Evolutionary conservation across 164 flowering plant genomes (phyloP).

Genomic region (Kalanchoe fedtschenkoi): DNA sequence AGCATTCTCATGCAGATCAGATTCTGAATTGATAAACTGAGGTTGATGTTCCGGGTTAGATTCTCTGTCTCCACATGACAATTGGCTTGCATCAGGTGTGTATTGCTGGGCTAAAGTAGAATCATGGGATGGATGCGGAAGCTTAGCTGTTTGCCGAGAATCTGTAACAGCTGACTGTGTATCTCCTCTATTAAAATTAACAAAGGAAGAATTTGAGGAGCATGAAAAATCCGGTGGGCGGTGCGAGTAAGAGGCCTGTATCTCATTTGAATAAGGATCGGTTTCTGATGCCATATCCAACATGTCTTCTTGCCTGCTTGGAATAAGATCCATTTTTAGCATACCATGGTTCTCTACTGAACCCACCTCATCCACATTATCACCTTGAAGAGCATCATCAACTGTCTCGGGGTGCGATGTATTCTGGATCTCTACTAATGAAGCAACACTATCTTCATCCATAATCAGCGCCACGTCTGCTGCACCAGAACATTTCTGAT

Average conservation of each 20-base stretch:
- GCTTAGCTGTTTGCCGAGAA: slow-evolving; percentile 32
- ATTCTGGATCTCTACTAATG: slow-evolving; percentile 13
- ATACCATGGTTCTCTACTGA: slow-evolving; percentile 6
- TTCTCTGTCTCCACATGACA: slow-evolving; percentile 31
- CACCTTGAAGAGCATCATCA: slow-evolving; percentile 14
- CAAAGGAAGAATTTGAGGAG: slow-evolving; percentile 17
- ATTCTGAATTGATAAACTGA: slow-evolving; percentile 36
- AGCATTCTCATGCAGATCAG: slow-evolving; percentile 20
- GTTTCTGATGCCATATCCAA: slow-evolving; percentile 11
- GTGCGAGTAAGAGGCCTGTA: slow-evolving; percentile 13
- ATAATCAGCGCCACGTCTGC: slow-evolving; percentile 10
- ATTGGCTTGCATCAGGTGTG: slow-evolving; percentile 21
- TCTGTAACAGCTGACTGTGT: slow-evolving; percentile 24
- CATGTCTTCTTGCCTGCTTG: slow-evolving; percentile 9
- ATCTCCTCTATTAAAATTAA: slow-evolving; percentile 18
- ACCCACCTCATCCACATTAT: slow-evolving; percentile 12
- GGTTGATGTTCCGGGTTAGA: slow-evolving; percentile 18
- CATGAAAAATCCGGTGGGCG: slow-evolving; percentile 18
- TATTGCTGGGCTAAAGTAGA: slow-evolving; percentile 29
- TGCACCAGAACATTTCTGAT: slow-evolving; percentile 7
- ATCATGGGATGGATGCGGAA: slow-evolving; percentile 26
- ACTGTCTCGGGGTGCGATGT: slow-evolving; percentile 17
- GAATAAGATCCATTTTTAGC: neutral
- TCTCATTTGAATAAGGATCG: slow-evolving; percentile 12
- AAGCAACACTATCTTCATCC: slow-evolving; percentile 15